phyloP scores from a whole-genome alignment of 192 early-diverging fungal species.

The Coemansia sp. region DNA sequence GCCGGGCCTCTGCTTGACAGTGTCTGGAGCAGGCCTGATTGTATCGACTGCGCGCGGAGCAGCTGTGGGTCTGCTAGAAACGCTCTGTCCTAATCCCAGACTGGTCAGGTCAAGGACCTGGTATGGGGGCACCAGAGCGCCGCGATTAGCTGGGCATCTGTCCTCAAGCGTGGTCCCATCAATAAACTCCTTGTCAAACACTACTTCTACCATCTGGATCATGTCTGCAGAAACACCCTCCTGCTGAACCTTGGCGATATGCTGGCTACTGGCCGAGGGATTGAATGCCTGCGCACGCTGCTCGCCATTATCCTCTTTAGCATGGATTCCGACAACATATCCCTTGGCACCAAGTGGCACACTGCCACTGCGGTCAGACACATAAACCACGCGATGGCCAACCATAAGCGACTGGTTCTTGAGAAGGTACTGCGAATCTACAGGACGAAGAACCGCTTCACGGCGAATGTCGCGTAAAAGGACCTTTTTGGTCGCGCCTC shows the following conservation, averaged over 20 bases:
- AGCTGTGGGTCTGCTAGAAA: conserved; percentile 16
- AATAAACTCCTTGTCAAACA: conserved; percentile 85
- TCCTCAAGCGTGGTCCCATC: conserved; percentile 76
- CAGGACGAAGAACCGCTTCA: conserved; percentile 72
- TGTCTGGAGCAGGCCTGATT: conserved; percentile 23
- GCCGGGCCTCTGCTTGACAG: conserved; percentile 3
- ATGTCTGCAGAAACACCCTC: conserved; percentile 51
- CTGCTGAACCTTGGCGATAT: conserved; percentile 64
- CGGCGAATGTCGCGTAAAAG: conserved; percentile 41
- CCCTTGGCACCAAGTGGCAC: conserved; percentile 83
- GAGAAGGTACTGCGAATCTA: conserved; percentile 71
- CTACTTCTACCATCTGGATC: conserved; percentile 74
- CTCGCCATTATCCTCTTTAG: conserved; percentile 14
- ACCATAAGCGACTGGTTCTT: conserved; percentile 75
- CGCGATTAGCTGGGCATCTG: conserved; percentile 73
- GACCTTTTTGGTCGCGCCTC: conserved; percentile 17
- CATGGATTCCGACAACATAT: conserved; percentile 75
- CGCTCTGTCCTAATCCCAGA: conserved; percentile 37
- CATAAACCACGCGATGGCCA: conserved; percentile 84
- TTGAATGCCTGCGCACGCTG: neutral
- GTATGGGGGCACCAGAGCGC: conserved; percentile 64
- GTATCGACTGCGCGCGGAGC: conserved; percentile 28
- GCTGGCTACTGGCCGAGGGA: conserved; percentile 48
- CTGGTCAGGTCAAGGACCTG: conserved; percentile 74
- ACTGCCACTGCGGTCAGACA: conserved; percentile 61